Conservation (phyloP, 1,284 basidiomycete genomes). For the Xanthoconium separans region DNA sequence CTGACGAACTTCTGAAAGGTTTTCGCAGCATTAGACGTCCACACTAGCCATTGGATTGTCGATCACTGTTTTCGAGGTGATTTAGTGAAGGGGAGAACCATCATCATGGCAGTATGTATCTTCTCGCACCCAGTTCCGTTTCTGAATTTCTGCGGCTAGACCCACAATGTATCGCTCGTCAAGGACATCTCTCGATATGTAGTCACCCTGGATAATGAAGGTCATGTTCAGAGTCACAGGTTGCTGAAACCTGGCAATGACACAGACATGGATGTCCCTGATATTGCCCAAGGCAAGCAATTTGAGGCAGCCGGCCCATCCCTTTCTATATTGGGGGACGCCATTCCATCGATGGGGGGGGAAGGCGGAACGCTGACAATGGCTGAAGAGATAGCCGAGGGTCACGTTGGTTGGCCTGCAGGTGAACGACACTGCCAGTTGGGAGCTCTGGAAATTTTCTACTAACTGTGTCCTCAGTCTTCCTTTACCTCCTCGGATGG, state of each 20-base stretch:
- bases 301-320: background rate
- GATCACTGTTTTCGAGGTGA: conserved; percentile 73
- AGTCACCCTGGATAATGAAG: conserved; percentile 50
- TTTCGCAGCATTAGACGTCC: conserved; percentile 39
- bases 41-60: conserved; percentile 74
- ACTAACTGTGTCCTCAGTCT: conserved; percentile 18
- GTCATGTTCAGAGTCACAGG: conserved; percentile 42
- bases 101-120: conserved; percentile 62
- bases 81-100: conserved; percentile 65
- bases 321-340: background rate
- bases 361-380: conserved; percentile 49
- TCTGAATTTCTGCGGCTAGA: conserved; percentile 34
- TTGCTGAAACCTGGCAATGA: conserved; percentile 21
- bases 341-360: background rate
- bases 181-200: conserved; percentile 57
- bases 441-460: background rate
- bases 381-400: conserved; percentile 61
- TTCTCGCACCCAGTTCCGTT: background rate
- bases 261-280: background rate
- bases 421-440: conserved; percentile 16
- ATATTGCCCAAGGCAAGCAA: background rate
- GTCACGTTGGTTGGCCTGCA: conserved; percentile 51
- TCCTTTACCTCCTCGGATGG: conserved; percentile 38
- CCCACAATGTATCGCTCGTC: conserved; percentile 63
- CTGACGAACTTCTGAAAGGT: conserved; percentile 29